A percentile compares a stretch with the other conserved stretches of the same genome.
Evolutionary conservation across 2,329 filamentous ascomycete species (phyloP).

Genomic region (Xylariaceae sp.): DNA sequence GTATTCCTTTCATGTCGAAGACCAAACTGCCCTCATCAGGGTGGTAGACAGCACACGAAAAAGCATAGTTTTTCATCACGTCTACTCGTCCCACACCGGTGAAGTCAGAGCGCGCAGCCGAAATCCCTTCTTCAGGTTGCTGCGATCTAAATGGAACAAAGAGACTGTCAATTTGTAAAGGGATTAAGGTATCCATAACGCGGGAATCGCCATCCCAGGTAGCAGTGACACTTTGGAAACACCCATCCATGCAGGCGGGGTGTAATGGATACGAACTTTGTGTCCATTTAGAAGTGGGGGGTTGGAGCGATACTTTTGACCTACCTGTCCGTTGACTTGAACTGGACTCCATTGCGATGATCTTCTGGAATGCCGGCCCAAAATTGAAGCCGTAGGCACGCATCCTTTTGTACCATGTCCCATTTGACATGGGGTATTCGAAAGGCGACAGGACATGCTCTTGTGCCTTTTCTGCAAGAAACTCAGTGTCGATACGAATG

Average conservation of each 20-base stretch:
- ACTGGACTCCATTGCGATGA: not conserved
- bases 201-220: not conserved
- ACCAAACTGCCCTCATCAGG: not conserved
- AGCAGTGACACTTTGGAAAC: conserved; percentile 1
- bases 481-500: not conserved
- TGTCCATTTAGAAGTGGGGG: not conserved
- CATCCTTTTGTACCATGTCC: conserved; percentile 3
- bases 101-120: not conserved
- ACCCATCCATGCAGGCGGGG: conserved; percentile 4
- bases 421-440: not conserved
- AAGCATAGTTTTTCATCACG: not conserved
- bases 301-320: not conserved
- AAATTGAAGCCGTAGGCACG: not conserved
- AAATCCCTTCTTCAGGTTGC: not conserved
- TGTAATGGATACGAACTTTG: not conserved
- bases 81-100: not conserved
- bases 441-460: not conserved
- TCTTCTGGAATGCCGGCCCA: not conserved
- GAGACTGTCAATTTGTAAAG: not conserved
- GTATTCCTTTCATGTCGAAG: conserved; percentile 1
- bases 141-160: not conserved
- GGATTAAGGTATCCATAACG: not conserved
- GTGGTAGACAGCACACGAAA: not conserved
- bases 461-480: not conserved
- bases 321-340: not conserved